Evolutionary conservation across 2,329 filamentous ascomycete genomes (phyloP), one percentile per base, ranked within the genome.

Genomic region (Cytospora chrysosperma): DNA sequence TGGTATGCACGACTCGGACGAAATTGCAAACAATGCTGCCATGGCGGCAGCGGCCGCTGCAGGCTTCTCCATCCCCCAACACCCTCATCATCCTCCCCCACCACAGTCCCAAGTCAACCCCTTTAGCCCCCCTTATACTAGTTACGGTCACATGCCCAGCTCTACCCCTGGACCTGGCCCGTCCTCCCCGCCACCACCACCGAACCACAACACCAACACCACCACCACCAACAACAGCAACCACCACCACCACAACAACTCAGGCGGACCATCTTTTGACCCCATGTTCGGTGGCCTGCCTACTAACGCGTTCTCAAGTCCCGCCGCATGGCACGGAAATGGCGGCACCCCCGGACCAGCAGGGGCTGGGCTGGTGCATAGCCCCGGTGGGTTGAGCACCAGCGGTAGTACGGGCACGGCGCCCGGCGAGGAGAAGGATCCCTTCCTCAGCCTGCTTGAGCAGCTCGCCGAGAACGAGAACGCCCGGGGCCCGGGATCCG

Each of bases 401-500:
- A 79, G 79, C 50, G 81, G 78, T 12, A 66, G 64, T 40, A 80
- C 79, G 0, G 81, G 77, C 2, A 81, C 81, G 1, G 78, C 75
- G 0, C 72, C 78, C 3, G 79, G 78, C 2, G 83, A 88, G 24
- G 91, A 94, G 68, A 93, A 91, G 69, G 92, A 95, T 71, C 91
- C 91, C 0, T 95, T 96, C 71, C 75, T 95, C 49, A 90, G 85
- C 66, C 76, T 95, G 50, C 77, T 95, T 40, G 91, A 95, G 73
- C 91, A 95, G 75, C 80, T 95, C 64, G 91, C 91, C 0, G 91
- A 95, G 75, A 93, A 92, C 70, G 91, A 94, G 75, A 84, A 90
- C 59, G 81, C 81, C 50, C 80, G 85, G 58, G 90, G 88, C 0
- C 85, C 87, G 12, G 89, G 88, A 15, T 88, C 84, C 68, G 91